Base-by-base conservation (phyloP, 495 filamentous ascomycete species). In the Neurospora sp. region DNA sequence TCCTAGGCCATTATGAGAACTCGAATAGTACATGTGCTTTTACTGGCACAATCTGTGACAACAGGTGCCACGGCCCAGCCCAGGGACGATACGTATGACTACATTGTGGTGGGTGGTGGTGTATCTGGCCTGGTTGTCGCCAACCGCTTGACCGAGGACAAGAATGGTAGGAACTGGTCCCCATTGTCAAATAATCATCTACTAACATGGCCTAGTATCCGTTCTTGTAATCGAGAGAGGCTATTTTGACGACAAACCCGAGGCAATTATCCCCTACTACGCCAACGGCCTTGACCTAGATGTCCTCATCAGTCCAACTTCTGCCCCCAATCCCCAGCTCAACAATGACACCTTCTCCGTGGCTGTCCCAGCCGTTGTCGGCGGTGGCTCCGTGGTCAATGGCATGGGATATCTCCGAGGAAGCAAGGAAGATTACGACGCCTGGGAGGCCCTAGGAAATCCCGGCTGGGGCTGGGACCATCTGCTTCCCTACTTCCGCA, bases 391-490 rank as follows among this genome's bases (percentile, higher is more conserved):
- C 5, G 80, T 81, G 0, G 77, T 85, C 59, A 85, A 85, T 69
- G 83, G 82, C 66, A 85, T 85, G 84, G 82, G 79, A 20, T 75
- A 72, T 71, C 79, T 82, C 44, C 85, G 88, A 35, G 89, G 89
- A 0, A 88, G 85, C 59, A 86, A 83, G 70, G 79, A 84, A 5
- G 88, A 91, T 62, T 90, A 89, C 73, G 88, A 91, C 76, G 83
- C 84, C 41, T 91, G 90, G 90, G 86, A 87, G 71, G 81, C 82
- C n/a, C 85, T 89, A n/a, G 89, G 89, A 7, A 88, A 87, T 38
- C 78, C 82, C 7, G 87, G 88, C 8, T 91, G 89, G 90, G 86
- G 84, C 31, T 90, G 88, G 88, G 78, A 89, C 0, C 74, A 76
- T 2, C n/a, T 84, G 39, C 78, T 79, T 38, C 80, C 79, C 0